Evolutionary conservation across 352 stramenopile species (phyloP), one percentile per base, ranked within the genome.

Genomic region (Phytophthora vignae): DNA sequence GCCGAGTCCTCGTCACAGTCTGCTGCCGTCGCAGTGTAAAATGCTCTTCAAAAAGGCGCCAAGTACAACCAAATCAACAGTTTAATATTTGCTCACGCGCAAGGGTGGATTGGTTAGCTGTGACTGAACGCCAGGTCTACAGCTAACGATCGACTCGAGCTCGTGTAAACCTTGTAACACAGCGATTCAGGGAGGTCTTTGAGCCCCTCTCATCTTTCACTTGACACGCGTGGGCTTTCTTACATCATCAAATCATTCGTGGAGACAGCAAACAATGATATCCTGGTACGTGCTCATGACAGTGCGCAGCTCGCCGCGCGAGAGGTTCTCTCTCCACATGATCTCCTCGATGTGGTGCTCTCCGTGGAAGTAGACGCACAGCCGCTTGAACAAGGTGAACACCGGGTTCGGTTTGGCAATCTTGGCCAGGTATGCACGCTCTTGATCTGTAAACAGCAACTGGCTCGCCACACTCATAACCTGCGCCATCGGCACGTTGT

Each of bases 321-420:
- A 92, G 1, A 96, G 67, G 27, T 94, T 96, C 55, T 96, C 90
- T 14, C 90, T 78, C 90, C 90, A 96, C 90, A 96, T 96, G 60
- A 96, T 96, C 74, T 96, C 90, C 73, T 95, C 90, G 14, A 96
- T 68, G 62, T 96, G 90, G 57, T 96, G 83, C 50, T 96, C 85
- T 42, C 90, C 90, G 46, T 95, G 87, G 58, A 96, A 96, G 68
- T 96, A 96, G 0, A 92, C 77, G 33, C 87, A 94, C 11, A 96
- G 74, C 4, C 89, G 78, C 54, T 92, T 92, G 59, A 96, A 96
- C 10, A 96, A 77, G 15, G 84, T 83, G 55, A 93, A 95, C 1
- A 94, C 83, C 4, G 87, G 86, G 46, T 88, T 94, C 6, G 87
- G 88, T 29, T 87, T 93, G 53, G 87, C 88, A 29, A 96, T 94